Conservation (phyloP, 768 basidiomycete species). For the Hortiboletus campestris region DNA sequence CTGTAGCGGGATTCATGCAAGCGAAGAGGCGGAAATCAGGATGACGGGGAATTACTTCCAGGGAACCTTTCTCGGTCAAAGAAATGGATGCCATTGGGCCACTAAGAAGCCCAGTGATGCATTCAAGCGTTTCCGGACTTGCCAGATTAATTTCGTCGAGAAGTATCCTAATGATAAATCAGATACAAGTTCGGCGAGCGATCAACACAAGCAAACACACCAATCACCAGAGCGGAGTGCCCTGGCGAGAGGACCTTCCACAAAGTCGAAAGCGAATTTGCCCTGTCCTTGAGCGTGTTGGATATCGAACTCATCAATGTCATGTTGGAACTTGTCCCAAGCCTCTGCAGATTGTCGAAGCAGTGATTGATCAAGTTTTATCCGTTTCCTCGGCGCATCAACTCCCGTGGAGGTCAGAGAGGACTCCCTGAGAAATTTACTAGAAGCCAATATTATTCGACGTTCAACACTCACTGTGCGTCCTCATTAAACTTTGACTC, state of each 20-base stretch:
- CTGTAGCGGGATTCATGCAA: conserved; percentile 99
- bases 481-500: conserved; percentile 33
- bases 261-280: conserved; percentile 91
- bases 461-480: conserved; percentile 18
- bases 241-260: conserved; percentile 93
- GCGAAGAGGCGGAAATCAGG: conserved; percentile 95
- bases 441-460: background rate
- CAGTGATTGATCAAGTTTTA: conserved; percentile 53
- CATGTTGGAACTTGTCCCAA: conserved; percentile 69
- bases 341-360: conserved; percentile 44
- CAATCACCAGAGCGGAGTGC: conserved; percentile 88
- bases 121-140: conserved; percentile 91
- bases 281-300: conserved; percentile 87
- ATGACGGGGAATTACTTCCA: conserved; percentile 88
- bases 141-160: conserved; percentile 97
- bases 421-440: conserved; percentile 10
- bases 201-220: conserved; percentile 44
- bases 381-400: conserved; percentile 63
- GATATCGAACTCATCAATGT: conserved; percentile 78
- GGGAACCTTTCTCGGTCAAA: conserved; percentile 86
- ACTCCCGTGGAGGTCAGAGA: conserved; percentile 33
- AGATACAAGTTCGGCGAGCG: background rate
- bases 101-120: conserved; percentile 83
- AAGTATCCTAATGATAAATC: conserved; percentile 61
- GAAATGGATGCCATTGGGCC: conserved; percentile 87